Evolutionary conservation across 176 grass and related monocot genomes (phyloP).

Genomic region (Saccharum officinarum): DNA sequence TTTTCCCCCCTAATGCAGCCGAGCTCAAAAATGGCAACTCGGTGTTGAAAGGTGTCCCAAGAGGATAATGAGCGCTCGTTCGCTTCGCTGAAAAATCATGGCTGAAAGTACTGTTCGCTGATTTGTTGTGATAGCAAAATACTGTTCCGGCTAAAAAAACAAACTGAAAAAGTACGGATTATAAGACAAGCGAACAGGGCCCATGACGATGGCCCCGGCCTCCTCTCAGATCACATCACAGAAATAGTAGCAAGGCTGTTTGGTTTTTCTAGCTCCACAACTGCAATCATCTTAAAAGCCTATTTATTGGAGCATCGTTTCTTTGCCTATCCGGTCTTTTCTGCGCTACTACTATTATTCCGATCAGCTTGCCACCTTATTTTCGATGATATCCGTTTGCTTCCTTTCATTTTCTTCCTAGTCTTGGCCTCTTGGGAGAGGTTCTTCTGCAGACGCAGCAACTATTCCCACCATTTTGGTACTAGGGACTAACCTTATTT

Average conservation of each 20-base stretch:
- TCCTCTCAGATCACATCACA: conserved; percentile 27
- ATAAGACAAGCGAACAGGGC: no score
- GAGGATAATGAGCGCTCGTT: not conserved
- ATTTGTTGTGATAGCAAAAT: no score
- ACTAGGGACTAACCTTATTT: not conserved
- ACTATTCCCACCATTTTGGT: no score
- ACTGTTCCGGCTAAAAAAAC: no score
- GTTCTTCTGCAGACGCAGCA: not conserved
- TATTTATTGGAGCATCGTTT: conserved; percentile 7
- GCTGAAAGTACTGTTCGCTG: no score
- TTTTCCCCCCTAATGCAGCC: not conserved
- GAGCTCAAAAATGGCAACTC: conserved; percentile 2
- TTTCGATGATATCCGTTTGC: not conserved
- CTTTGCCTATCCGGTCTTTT: not conserved
- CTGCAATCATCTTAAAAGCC: conserved; percentile 7
- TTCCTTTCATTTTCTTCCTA: not conserved
- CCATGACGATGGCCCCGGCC: no score
- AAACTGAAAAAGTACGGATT: no score
- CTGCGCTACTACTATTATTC: not conserved
- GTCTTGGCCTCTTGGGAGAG: not conserved
- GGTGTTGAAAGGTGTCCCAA: not conserved
- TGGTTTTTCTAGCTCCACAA: not conserved
- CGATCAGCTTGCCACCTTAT: not conserved
- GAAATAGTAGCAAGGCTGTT: not conserved
- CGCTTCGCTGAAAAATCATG: no score